These are phyloP conservation scores for Metschnikowia orientalis DNA, from an alignment of 805 yeast genomes.

Conservation along the genomic window DNA sequence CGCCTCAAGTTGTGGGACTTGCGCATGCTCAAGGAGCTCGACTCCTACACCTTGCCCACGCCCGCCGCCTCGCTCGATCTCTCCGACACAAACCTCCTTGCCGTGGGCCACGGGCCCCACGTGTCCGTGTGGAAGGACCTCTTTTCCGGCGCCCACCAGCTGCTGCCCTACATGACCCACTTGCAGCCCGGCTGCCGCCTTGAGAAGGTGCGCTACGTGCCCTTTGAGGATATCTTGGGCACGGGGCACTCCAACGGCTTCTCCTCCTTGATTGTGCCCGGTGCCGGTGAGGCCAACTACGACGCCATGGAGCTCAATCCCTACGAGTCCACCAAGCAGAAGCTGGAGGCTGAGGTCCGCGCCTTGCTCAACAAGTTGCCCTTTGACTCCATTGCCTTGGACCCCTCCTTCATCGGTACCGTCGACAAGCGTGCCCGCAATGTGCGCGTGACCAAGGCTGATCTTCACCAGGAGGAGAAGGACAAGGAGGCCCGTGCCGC, in stretches of 20 bases:
- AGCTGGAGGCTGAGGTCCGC: constrained; percentile 90
- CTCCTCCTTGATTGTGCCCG: constrained; percentile 87
- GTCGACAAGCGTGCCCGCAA: constrained; percentile 68
- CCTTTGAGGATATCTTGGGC: constrained; percentile 95
- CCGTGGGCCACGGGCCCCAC: constrained; percentile 96
- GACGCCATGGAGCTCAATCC: constrained; percentile 94
- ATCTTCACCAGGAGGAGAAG: constrained; percentile 28
- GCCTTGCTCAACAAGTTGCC: constrained; percentile 78
- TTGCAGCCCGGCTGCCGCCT: constrained; percentile 73
- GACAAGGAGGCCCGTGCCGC: not conserved
- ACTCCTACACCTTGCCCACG: constrained; percentile 69
- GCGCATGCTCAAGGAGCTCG: constrained; percentile 73
- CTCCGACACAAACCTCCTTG: constrained; percentile 81
- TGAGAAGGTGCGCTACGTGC: constrained; percentile 69
- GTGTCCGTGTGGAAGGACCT: constrained; percentile 91
- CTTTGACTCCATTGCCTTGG: constrained; percentile 89
- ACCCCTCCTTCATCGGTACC: constrained; percentile 82
- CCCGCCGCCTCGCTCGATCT: constrained; percentile 78
- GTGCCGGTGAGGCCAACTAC: constrained; percentile 96
- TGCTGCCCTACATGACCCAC: constrained; percentile 90
- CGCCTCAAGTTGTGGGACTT: constrained; percentile 90
- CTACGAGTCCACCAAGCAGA: constrained; percentile 83
- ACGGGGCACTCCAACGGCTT: constrained; percentile 73
- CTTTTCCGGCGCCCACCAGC: constrained; percentile 56
- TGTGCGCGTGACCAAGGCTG: constrained; percentile 60